Percentiles rank a stretch among this genome's conserved stretches.
Evolutionary conservation across 441 rosid genomes (phyloP).

Genomic region (California macrophylla): DNA sequence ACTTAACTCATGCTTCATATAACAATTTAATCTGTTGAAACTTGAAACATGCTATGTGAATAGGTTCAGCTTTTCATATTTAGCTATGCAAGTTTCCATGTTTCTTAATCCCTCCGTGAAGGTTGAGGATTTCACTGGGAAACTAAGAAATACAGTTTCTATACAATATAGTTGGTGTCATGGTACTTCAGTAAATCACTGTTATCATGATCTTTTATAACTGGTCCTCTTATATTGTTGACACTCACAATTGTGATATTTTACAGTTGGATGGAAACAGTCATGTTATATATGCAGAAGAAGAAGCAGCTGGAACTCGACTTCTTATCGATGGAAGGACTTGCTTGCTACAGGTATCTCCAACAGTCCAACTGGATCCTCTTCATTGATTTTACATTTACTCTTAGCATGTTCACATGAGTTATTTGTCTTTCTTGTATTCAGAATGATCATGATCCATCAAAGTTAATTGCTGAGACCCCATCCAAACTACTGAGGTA

Average conservation of each 20-base stretch:
- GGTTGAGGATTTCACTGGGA: not conserved
- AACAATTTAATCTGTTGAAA: not conserved
- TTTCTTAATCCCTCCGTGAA: not conserved
- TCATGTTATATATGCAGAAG: conserved; percentile 98
- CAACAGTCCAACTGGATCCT: conserved; percentile 8
- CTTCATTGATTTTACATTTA: not conserved
- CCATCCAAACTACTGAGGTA: conserved; percentile 96
- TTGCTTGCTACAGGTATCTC: conserved; percentile 78
- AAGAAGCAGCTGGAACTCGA: conserved; percentile 99
- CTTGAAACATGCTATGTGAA: not conserved
- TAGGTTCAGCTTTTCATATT: not conserved
- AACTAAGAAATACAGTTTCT: not conserved
- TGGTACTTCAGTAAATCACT: not conserved
- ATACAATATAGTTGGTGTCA: not conserved
- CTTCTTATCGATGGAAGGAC: conserved; percentile 99
- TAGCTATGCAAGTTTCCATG: not conserved
- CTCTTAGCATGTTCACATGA: conserved; percentile 7
- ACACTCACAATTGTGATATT: conserved; percentile 8
- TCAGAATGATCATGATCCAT: conserved; percentile 98
- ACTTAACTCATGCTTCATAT: not conserved
- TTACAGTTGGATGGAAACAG: conserved; percentile 95
- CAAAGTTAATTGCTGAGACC: conserved; percentile 91
- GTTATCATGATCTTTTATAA: not conserved
- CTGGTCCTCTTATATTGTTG: not conserved
- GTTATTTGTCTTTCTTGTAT: conserved; percentile 22